These are phyloP conservation scores for Lentinula sp. DNA, from an alignment of 768 basidiomycete genomes.

Conservation along the genomic window DNA sequence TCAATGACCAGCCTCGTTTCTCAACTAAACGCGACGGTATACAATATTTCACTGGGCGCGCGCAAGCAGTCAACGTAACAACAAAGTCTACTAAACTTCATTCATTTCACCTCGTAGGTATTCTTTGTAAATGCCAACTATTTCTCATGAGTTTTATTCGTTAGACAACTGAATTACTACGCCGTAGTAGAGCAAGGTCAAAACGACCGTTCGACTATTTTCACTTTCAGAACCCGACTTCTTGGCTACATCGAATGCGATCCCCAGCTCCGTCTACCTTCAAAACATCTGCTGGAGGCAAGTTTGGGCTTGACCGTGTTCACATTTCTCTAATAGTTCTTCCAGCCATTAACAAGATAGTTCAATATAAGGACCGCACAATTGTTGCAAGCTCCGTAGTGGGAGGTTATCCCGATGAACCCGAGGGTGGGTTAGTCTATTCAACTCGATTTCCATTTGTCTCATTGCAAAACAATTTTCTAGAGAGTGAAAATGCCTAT, in stretches of 20 bases:
- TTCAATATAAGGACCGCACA: not conserved
- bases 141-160: not conserved
- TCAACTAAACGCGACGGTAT: not conserved
- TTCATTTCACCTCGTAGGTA: not conserved
- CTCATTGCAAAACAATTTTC: not conserved
- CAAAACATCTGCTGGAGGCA: not conserved
- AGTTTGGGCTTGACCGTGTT: not conserved
- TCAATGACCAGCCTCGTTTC: not conserved
- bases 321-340: not conserved
- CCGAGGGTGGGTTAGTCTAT: not conserved
- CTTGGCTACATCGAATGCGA: not conserved
- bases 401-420: not conserved
- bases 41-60: not conserved
- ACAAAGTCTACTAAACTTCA: not conserved
- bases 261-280: not conserved
- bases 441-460: too few species aligned
- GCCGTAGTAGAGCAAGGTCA: not conserved
- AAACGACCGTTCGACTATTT: not conserved
- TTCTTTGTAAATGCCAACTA: not conserved
- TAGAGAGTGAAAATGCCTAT: not conserved
- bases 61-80: not conserved
- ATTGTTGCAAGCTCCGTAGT: not conserved
- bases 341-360: conserved; percentile 3
- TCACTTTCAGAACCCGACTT: not conserved
- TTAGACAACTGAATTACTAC: not conserved